These are phyloP conservation scores for Sechiopsis laciniata DNA, from an alignment of 306 rosid species.

Conservation along the genomic window DNA sequence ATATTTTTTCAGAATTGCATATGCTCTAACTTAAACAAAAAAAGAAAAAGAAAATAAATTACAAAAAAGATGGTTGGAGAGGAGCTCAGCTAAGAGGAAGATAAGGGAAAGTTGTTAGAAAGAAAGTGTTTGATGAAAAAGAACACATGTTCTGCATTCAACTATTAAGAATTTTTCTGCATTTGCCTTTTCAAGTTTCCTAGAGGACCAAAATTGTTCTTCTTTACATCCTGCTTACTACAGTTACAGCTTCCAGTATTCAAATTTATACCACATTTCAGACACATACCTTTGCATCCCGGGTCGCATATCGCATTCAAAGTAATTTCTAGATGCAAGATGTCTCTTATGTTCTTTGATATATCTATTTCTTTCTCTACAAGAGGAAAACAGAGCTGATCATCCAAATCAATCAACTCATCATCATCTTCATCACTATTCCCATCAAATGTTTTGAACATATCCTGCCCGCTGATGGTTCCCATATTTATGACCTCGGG, in stretches of 20 bases:
- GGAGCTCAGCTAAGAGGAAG: not conserved
- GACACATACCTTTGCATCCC: slow-evolving; percentile 71
- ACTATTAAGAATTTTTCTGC: slow-evolving; percentile 31
- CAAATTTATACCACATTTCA: slow-evolving; percentile 67
- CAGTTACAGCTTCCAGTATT: slow-evolving; percentile 62
- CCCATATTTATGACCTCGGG: slow-evolving; percentile 63
- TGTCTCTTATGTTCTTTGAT: slow-evolving; percentile 84
- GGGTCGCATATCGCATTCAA: slow-evolving; percentile 57
- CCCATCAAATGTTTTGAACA: slow-evolving; percentile 22
- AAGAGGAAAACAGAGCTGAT: slow-evolving; percentile 61
- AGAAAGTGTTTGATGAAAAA: not conserved
- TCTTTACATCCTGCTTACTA: slow-evolving; percentile 36
- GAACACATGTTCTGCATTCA: not conserved
- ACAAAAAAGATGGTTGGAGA: not conserved
- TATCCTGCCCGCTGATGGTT: slow-evolving; percentile 45
- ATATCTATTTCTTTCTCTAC: slow-evolving; percentile 66
- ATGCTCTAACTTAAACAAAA: not conserved
- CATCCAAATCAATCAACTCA: slow-evolving; percentile 55
- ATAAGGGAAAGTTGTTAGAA: not conserved
- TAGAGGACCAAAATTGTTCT: slow-evolving; percentile 52
- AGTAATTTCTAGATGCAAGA: slow-evolving; percentile 74
- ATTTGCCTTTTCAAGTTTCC: slow-evolving; percentile 57
- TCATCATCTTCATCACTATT: slow-evolving; percentile 40
- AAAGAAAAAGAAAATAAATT: not conserved
- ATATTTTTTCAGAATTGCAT: slow-evolving; percentile 3